Evolutionary conservation across 441 rosid species (phyloP).

Genomic region (Viola pubescens): DNA sequence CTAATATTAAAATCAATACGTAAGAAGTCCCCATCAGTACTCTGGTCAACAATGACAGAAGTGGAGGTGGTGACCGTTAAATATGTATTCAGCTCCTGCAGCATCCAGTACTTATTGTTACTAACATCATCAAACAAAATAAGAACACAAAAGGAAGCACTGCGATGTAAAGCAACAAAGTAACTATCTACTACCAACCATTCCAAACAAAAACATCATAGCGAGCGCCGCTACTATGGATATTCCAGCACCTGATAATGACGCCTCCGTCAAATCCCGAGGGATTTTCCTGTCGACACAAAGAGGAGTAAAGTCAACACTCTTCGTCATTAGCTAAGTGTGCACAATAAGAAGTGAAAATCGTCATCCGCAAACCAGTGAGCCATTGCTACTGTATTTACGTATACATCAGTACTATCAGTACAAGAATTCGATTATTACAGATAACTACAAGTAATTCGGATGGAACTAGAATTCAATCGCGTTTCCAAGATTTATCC

Average conservation of each 20-base stretch:
- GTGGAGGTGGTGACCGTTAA: constrained; percentile 67
- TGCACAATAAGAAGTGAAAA: too few species aligned
- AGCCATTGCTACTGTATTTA: too few species aligned
- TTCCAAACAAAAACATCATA: constrained; percentile 93
- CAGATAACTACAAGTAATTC: neutral
- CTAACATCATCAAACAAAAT: neutral
- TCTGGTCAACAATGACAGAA: constrained; percentile 78
- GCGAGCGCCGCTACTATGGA: constrained; percentile 78
- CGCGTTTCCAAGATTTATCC: neutral
- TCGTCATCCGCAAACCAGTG: neutral
- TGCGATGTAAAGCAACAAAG: neutral
- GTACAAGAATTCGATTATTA: neutral
- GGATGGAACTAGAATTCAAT: neutral
- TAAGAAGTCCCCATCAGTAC: constrained; percentile 84
- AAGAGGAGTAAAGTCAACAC: constrained; percentile 9
- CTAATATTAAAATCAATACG: constrained; percentile 93
- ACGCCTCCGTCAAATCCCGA: constrained; percentile 98
- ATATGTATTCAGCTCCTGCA: constrained; percentile 83
- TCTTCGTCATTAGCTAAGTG: too few species aligned
- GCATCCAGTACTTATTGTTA: constrained; percentile 9
- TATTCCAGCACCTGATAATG: constrained; percentile 93
- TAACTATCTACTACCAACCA: constrained; percentile 39
- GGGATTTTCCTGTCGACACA: constrained; percentile 78
- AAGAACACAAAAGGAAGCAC: neutral
- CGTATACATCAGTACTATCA: too few species aligned